These are phyloP conservation scores for Lagerstroemia speciosa DNA, from an alignment of 345 rosid species.

Conservation along the genomic window DNA sequence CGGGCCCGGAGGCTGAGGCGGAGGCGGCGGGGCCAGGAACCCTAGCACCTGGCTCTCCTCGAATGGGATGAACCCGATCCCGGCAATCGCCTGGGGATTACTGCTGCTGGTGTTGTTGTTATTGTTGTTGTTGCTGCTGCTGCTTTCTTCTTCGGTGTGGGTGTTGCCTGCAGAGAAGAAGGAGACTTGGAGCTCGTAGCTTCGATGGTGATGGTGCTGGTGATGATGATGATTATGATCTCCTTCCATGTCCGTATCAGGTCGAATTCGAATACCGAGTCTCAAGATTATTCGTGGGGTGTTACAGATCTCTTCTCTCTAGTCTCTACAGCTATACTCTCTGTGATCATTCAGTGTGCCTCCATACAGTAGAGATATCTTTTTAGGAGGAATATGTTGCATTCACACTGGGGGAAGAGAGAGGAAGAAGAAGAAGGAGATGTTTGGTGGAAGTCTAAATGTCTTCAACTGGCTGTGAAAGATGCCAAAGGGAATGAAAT, in stretches of 20 bases:
- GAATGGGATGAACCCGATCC: constrained; percentile 66
- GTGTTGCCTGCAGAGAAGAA: constrained; percentile 33
- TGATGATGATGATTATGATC: constrained; percentile 10
- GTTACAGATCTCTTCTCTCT: neutral
- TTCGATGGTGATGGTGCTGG: constrained; percentile 14
- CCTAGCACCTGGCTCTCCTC: constrained; percentile 69
- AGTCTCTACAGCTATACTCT: neutral
- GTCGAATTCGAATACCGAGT: neutral
- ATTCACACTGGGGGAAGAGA: neutral
- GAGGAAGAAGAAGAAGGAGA: neutral
- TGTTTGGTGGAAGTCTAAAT: constrained; percentile 1
- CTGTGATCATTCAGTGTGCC: neutral
- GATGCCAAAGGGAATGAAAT: neutral
- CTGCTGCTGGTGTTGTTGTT: neutral
- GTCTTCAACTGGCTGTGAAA: constrained; percentile 16
- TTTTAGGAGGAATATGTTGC: neutral
- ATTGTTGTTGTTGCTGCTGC: neutral
- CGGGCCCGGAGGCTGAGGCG: constrained; percentile 33
- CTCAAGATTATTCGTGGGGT: neutral
- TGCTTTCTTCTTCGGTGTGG: constrained; percentile 2
- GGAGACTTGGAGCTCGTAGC: constrained; percentile 54
- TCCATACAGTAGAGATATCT: neutral
- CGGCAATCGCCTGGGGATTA: constrained; percentile 35
- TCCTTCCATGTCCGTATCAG: constrained; percentile 34
- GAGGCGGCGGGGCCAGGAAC: constrained; percentile 56